Base-by-base conservation (phyloP, 192 early-diverging fungal species). In the Backusella australiensis region DNA sequence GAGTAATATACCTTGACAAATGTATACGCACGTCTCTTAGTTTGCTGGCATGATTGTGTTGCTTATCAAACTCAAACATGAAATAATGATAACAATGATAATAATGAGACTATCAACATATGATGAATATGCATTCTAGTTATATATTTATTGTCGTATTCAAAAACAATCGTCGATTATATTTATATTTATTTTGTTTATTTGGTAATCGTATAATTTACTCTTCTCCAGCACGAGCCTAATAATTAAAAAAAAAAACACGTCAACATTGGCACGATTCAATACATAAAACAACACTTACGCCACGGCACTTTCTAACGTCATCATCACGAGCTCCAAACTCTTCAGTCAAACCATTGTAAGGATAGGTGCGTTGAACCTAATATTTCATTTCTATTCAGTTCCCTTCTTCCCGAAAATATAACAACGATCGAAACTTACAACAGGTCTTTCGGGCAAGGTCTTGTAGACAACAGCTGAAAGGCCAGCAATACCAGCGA, bases 291-390 rank as follows among this genome's bases (percentile, higher is more conserved):
- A 69, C 19, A 32, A 19, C 23, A 83, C 82, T 78, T 76, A 83
- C 82, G 42, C 67, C 76, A 66, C 82, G 78, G 12, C 23, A 29
- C 26, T 63, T 38, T 34, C 70, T 71, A 42, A 80, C 66, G 77
- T 83, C 82, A 17, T 63, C 76, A 4, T 79, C 78, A 71, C 77
- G 82, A 72, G 81, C 86, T 41, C 91, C 91, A 69, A 93, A 85
- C 34, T 89, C 86, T 14, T 89, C 83, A 77, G 87, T 85, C 59
- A 93, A 89, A n/a, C 91, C 91, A 75, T 90, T 88, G 34, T 88
- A 87, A 52, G 90, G 89, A 71, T 86, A 91, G 36, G 85, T 88
- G 56, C 91, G 90, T 32, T 67, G 79, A 52, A 83, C 63, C 81
- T 80, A 79, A n/a, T 52, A 1, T 49, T 23, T 44, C 3, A 14